Conservation (phyloP, 108 stramenopile species). For the Cyclostephanos invisitatus region DNA sequence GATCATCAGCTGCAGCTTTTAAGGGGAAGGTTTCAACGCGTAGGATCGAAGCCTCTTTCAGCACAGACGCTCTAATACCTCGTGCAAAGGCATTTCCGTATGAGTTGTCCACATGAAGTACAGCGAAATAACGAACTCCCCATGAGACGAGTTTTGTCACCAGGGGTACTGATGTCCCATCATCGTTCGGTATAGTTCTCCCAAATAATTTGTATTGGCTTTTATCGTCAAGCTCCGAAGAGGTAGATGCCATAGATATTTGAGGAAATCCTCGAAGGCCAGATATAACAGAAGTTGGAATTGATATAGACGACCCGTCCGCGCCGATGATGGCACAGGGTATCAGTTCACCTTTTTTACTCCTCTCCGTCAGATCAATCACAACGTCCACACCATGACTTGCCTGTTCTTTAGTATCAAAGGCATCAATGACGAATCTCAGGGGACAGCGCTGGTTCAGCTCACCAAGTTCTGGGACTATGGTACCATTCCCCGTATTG, state of each 20-base stretch:
- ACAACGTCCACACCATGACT: conserved; percentile 20
- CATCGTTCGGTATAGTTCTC: conserved; percentile 21
- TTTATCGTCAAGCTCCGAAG: conserved; percentile 31
- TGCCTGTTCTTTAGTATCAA: conserved; percentile 11
- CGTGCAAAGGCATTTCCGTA: conserved; percentile 57
- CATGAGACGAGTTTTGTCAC: conserved; percentile 12
- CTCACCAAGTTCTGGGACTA: conserved; percentile 25
- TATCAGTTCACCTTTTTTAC: neutral
- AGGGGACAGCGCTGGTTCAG: conserved; percentile 6
- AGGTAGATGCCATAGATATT: conserved; percentile 39
- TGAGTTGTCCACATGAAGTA: conserved; percentile 55
- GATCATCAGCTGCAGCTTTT: neutral
- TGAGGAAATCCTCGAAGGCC: conserved; percentile 61
- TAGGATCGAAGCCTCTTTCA: neutral
- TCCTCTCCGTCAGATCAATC: conserved; percentile 29
- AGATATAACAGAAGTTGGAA: conserved; percentile 53
- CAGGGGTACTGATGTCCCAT: conserved; percentile 30
- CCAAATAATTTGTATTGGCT: conserved; percentile 16
- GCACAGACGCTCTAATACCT: conserved; percentile 13
- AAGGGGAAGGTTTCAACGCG: conserved; percentile 6
- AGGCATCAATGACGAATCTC: conserved; percentile 12
- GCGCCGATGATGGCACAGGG: conserved; percentile 64
- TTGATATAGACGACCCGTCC: conserved; percentile 38
- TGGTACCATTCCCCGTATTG: conserved; percentile 33
- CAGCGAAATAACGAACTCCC: conserved; percentile 28